These are phyloP conservation scores for Chlorociboria aeruginascens DNA, from an alignment of 495 filamentous ascomycete species.

Conservation along the genomic window DNA sequence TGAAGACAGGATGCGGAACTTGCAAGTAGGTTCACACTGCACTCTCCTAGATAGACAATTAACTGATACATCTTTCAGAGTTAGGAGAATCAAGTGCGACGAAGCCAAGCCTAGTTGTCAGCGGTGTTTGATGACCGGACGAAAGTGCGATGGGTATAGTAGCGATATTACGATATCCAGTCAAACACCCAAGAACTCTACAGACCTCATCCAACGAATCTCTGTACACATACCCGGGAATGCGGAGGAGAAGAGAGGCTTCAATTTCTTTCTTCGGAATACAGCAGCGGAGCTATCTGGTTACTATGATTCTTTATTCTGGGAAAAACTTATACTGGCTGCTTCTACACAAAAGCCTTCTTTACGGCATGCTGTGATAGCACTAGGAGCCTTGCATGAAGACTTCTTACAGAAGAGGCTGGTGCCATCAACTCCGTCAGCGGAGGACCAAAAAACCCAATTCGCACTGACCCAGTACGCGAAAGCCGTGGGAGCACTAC, in stretches of 20 bases:
- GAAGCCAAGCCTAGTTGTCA: slow-evolving; percentile 13
- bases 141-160: slow-evolving; percentile 9
- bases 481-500: slow-evolving; percentile 2
- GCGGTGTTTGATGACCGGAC: slow-evolving; percentile 9
- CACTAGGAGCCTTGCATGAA: slow-evolving; percentile 8
- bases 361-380: slow-evolving; percentile 7
- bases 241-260: slow-evolving; percentile 1
- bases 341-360: not conserved
- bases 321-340: slow-evolving; percentile 32
- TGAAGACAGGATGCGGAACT: slow-evolving; percentile 3
- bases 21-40: not conserved
- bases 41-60: not conserved
- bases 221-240: slow-evolving; percentile 2
- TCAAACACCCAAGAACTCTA: not conserved
- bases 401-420: slow-evolving; percentile 1
- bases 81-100: slow-evolving; percentile 13
- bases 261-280: slow-evolving; percentile 30
- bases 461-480: slow-evolving; percentile 5
- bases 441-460: not conserved
- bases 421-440: not conserved
- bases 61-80: slow-evolving; percentile 11
- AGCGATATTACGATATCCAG: slow-evolving; percentile 1
- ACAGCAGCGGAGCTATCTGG: slow-evolving; percentile 32
- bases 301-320: slow-evolving; percentile 32
- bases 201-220: slow-evolving; percentile 1